phyloP scores from a whole-genome alignment of 768 basidiomycete species.

The Amanita molliuscula region DNA sequence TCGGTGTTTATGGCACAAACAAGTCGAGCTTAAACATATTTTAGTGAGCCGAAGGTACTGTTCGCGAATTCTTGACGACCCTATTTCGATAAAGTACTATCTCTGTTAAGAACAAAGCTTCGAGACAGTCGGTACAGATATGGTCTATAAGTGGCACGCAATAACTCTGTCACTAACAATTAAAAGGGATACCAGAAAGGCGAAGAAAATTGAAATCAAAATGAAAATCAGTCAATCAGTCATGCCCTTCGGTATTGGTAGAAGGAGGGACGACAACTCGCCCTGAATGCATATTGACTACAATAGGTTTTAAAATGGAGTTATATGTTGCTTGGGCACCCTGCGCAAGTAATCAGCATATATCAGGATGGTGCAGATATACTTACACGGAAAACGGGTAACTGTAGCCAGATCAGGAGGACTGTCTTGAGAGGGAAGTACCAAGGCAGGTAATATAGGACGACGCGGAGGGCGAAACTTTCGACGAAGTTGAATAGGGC shows the following conservation, averaged over 20 bases:
- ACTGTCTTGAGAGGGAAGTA: conserved; percentile 89
- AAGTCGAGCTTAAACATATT: too few relatives aligned
- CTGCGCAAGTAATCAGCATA: conserved; percentile 25
- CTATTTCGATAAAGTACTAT: too few relatives aligned
- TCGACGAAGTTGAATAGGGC: conserved; percentile 92
- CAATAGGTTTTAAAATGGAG: conserved; percentile 68
- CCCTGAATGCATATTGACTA: conserved; percentile 48
- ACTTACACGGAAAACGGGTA: conserved; percentile 75
- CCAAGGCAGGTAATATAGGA: conserved; percentile 92
- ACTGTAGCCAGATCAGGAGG: conserved; percentile 89
- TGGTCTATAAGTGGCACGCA: neutral
- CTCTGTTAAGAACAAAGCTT: too few relatives aligned
- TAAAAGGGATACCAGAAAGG: neutral
- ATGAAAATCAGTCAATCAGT: neutral
- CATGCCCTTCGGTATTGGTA: conserved; percentile 32
- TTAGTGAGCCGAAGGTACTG: too few relatives aligned
- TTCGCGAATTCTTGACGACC: too few relatives aligned
- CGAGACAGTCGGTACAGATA: neutral
- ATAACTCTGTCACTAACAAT: neutral
- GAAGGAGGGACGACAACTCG: conserved; percentile 33
- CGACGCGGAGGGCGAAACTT: conserved; percentile 68
- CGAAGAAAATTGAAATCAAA: neutral
- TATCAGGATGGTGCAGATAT: conserved; percentile 10
- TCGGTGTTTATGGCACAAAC: too few relatives aligned
- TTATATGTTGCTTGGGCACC: conserved; percentile 82